These are phyloP conservation scores for Populus hybrid DNA, from an alignment of 441 rosid genomes.

Conservation along the genomic window DNA sequence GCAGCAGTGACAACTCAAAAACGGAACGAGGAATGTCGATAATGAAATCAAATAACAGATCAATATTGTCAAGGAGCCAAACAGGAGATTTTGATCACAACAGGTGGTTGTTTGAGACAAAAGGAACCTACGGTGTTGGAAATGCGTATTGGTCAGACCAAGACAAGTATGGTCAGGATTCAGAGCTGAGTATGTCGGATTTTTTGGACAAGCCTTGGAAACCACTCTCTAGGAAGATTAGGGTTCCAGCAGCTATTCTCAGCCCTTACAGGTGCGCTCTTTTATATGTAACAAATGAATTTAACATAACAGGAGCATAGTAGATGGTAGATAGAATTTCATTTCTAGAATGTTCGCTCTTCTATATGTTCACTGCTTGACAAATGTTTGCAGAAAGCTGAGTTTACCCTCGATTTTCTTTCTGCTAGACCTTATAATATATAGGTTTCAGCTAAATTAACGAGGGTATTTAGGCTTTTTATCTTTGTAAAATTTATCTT, in stretches of 20 bases:
- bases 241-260: constrained; percentile 51
- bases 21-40: constrained; percentile 63
- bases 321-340: background rate
- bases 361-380: background rate
- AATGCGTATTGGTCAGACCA: constrained; percentile 82
- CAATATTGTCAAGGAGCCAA: constrained; percentile 80
- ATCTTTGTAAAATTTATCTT: background rate
- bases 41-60: constrained; percentile 60
- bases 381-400: background rate
- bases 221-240: constrained; percentile 73
- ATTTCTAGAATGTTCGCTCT: too few species aligned
- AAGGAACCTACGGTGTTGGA: constrained; percentile 75
- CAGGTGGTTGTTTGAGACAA: constrained; percentile 81
- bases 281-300: background rate
- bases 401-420: background rate
- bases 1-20: constrained; percentile 27
- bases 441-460: background rate
- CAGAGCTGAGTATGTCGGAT: constrained; percentile 66
- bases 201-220: constrained; percentile 96
- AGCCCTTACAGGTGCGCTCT: constrained; percentile 75
- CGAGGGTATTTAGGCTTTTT: background rate
- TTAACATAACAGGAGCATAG: background rate
- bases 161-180: constrained; percentile 28
- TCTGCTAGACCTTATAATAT: background rate
- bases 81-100: constrained; percentile 91